These are phyloP conservation scores for Xylaria bambusicola DNA, from an alignment of 495 filamentous ascomycete species.

Conservation along the genomic window DNA sequence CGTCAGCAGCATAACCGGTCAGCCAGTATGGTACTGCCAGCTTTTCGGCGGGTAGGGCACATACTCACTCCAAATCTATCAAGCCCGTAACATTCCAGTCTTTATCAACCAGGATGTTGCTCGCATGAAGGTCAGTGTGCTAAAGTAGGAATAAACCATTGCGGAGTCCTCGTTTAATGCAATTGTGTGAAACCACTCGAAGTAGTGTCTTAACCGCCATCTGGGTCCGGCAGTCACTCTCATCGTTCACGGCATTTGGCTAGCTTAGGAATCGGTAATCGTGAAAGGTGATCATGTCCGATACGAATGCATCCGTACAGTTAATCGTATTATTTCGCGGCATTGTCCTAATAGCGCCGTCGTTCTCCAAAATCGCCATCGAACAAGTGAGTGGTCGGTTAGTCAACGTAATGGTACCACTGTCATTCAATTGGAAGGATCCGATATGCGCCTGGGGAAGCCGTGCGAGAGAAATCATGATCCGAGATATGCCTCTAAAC, in stretches of 20 bases:
- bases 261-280: conserved; percentile 31
- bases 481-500: conserved; percentile 32
- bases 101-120: conserved; percentile 43
- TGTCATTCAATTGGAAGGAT: conserved; percentile 33
- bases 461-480: conserved; percentile 37
- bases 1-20: conserved; percentile 28
- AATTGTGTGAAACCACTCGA: conserved; percentile 30
- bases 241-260: conserved; percentile 33
- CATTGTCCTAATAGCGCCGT: conserved; percentile 32
- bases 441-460: conserved; percentile 38
- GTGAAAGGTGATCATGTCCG: conserved; percentile 35
- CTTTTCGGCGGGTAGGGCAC: conserved; percentile 31
- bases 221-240: conserved; percentile 29
- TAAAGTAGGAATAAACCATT: conserved; percentile 26
- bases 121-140: conserved; percentile 27
- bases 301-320: conserved; percentile 28
- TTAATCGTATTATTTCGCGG: conserved; percentile 29
- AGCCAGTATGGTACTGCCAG: conserved; percentile 37
- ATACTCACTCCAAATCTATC: conserved; percentile 33
- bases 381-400: conserved; percentile 38
- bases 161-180: conserved; percentile 22
- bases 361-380: conserved; percentile 38
- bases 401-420: conserved; percentile 31
- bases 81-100: conserved; percentile 32
- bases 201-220: conserved; percentile 34